phyloP scores from a whole-genome alignment of 2,329 filamentous ascomycete genomes.

The Xylaria sp. region DNA sequence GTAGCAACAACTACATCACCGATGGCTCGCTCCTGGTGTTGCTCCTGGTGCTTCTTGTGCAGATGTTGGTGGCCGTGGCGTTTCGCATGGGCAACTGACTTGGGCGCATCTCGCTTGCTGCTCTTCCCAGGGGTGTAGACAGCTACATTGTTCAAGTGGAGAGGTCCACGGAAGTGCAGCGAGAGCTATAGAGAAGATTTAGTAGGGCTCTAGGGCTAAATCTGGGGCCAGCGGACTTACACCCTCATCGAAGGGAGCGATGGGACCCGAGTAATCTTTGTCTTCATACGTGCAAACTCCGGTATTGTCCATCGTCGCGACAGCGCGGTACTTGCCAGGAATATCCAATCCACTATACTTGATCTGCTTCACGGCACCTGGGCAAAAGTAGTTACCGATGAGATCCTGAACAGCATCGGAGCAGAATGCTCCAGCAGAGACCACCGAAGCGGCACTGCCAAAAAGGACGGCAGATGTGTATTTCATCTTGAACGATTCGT shows the following conservation, averaged over 20 bases:
- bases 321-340: constrained; percentile 71
- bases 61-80: constrained; percentile 64
- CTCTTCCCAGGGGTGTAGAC: constrained; percentile 68
- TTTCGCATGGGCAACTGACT: constrained; percentile 46
- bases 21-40: constrained; percentile 57
- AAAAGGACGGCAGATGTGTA: constrained; percentile 44
- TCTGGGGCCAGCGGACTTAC: constrained; percentile 58
- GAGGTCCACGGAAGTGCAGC: constrained; percentile 77
- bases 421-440: constrained; percentile 43
- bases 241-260: constrained; percentile 77
- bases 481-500: constrained; percentile 42
- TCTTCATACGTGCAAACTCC: constrained; percentile 66
- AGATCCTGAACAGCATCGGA: constrained; percentile 42
- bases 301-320: constrained; percentile 68
- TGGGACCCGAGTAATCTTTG: constrained; percentile 66
- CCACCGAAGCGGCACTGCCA: constrained; percentile 45
- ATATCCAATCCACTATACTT: constrained; percentile 72
- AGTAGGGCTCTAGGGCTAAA: background rate
- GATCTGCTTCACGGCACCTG: constrained; percentile 67
- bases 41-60: constrained; percentile 57
- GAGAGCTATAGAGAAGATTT: constrained; percentile 65
- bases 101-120: constrained; percentile 51
- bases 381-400: constrained; percentile 47
- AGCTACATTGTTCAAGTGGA: constrained; percentile 74
- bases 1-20: constrained; percentile 64